Conservation (phyloP, 2,329 filamentous ascomycete genomes). For the Fonsecaea erecta region DNA sequence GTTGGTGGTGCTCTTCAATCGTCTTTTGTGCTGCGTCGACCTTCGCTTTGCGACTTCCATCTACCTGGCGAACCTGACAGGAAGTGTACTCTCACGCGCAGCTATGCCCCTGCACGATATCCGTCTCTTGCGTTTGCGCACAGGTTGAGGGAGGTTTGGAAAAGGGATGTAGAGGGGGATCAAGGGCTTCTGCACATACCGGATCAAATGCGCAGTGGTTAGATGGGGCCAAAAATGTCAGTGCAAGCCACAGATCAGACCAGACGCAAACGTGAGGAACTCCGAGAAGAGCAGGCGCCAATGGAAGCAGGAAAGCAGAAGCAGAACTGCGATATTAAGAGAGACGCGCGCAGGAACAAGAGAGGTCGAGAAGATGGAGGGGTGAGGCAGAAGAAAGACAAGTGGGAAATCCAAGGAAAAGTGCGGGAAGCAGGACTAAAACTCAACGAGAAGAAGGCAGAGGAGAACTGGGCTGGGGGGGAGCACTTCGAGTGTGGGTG, state of each 20-base stretch:
- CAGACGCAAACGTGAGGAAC: slow-evolving; percentile 33
- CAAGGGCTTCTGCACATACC: slow-evolving; percentile 30
- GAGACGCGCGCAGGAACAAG: slow-evolving; percentile 34
- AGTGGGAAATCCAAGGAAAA: slow-evolving; percentile 32
- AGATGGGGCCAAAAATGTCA: slow-evolving; percentile 36
- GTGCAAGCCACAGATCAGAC: slow-evolving; percentile 35
- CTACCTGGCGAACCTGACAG: not conserved
- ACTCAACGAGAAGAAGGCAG: slow-evolving; percentile 16
- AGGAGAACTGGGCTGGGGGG: slow-evolving; percentile 5
- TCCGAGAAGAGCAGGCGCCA: slow-evolving; percentile 37
- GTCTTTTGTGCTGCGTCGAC: not conserved
- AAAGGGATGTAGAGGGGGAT: slow-evolving; percentile 6
- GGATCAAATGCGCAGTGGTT: slow-evolving; percentile 37
- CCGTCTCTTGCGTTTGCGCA: slow-evolving; percentile 15
- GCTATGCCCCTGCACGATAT: not conserved
- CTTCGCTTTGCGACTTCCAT: slow-evolving; percentile 6
- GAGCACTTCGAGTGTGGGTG: not conserved
- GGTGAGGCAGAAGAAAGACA: slow-evolving; percentile 31
- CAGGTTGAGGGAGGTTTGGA: slow-evolving; percentile 6
- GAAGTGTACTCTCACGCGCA: not conserved
- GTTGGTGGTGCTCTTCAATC: slow-evolving; percentile 6
- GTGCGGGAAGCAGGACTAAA: slow-evolving; percentile 28
- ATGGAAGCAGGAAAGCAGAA: slow-evolving; percentile 35
- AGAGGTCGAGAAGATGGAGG: slow-evolving; percentile 29
- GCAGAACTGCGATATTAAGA: slow-evolving; percentile 36